Evolutionary conservation across 768 basidiomycete species (phyloP).

Genomic region (Sutorius australiensis): DNA sequence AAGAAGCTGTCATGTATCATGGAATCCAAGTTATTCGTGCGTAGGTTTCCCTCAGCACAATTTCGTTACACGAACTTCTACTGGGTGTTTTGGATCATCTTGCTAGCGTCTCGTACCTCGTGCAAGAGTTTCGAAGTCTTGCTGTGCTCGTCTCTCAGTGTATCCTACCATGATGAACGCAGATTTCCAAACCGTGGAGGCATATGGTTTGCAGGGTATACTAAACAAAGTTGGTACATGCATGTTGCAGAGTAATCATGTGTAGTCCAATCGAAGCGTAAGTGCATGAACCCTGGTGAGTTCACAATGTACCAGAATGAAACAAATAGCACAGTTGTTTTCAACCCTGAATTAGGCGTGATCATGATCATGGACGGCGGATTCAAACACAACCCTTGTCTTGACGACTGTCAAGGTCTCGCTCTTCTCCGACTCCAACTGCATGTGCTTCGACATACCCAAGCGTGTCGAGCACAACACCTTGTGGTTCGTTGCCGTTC

Average conservation of each 20-base stretch:
- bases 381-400: constrained; percentile 12
- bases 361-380: not conserved
- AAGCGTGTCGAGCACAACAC: constrained; percentile 11
- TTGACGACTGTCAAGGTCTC: constrained; percentile 4
- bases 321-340: not conserved
- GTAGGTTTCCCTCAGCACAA: no score
- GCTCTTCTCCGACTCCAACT: not conserved
- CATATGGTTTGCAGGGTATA: no score
- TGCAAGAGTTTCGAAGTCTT: no score
- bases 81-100: no score
- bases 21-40: no score
- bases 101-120: no score
- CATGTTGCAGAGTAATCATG: not conserved
- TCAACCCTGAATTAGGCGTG: not conserved
- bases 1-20: no score
- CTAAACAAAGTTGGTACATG: not conserved
- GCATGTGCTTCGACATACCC: constrained; percentile 12
- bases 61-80: no score
- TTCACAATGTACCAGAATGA: not conserved
- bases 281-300: no score
- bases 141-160: no score
- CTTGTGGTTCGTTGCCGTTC: not conserved
- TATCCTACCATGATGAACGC: no score
- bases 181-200: no score
- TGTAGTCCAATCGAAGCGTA: not conserved